A percentile compares a stretch with the other conserved stretches of the same genome.
Evolutionary conservation across 1,284 basidiomycete species (phyloP).

Genomic region (Cutaneotrichosporon cyanovorans): DNA sequence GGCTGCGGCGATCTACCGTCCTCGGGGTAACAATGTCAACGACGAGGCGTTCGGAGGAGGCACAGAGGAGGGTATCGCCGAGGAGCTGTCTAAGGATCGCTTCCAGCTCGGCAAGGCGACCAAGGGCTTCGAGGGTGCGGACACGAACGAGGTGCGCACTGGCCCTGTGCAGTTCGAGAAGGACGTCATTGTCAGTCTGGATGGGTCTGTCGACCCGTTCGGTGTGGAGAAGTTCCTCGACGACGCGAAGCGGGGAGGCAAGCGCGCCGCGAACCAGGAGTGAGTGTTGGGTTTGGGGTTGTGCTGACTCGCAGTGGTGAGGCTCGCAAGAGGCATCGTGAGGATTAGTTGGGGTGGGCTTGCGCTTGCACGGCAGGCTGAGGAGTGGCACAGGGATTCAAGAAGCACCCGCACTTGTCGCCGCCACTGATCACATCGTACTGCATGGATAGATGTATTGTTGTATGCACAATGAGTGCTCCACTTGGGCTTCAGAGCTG

Average conservation of each 20-base stretch:
- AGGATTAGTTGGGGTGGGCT: constrained; percentile 4
- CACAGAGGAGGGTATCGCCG: constrained; percentile 84
- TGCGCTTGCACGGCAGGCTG: no score
- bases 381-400: no score
- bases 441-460: no score
- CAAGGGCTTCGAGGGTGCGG: constrained; percentile 67
- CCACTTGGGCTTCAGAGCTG: no score
- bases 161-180: constrained; percentile 99
- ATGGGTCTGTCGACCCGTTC: constrained; percentile 70
- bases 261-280: constrained; percentile 56
- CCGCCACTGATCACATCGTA: no score
- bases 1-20: constrained; percentile 95
- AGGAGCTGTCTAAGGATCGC: constrained; percentile 84
- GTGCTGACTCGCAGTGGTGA: constrained; percentile 13
- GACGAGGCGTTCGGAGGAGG: constrained; percentile 88
- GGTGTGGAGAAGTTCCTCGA: constrained; percentile 95
- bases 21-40: constrained; percentile 66
- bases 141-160: constrained; percentile 63
- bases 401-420: no score
- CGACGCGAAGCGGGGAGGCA: constrained; percentile 88
- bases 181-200: constrained; percentile 56
- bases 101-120: constrained; percentile 80
- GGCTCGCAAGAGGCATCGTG: constrained; percentile 18
- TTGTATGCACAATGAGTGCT: no score
- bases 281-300: constrained; percentile 9